Percentiles rank a stretch among this genome's conserved stretches.
Conservation (phyloP, 129 eudicot genomes). For the Glebionis coronaria region DNA sequence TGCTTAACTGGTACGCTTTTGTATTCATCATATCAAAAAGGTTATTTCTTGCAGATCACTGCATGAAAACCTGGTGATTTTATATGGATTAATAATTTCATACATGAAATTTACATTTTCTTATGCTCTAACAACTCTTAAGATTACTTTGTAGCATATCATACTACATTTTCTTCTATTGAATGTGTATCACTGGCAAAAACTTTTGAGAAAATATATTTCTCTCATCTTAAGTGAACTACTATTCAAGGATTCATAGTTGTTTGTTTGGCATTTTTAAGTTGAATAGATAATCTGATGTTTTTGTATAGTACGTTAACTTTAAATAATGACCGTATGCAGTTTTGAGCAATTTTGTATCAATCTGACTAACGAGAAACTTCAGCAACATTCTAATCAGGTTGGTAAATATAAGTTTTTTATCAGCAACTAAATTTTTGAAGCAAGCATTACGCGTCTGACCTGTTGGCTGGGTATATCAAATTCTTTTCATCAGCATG, state of each 20-base stretch:
- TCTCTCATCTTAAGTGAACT: too few relatives aligned
- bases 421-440: conserved; percentile 6
- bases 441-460: conserved; percentile 26
- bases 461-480: conserved; percentile 24
- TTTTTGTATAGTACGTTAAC: conserved; percentile 15
- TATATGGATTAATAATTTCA: neutral
- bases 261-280: too few relatives aligned
- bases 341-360: conserved; percentile 99
- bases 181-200: neutral
- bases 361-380: conserved; percentile 95
- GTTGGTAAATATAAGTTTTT: conserved; percentile 34
- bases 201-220: too few relatives aligned
- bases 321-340: conserved; percentile 33
- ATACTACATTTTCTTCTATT: neutral
- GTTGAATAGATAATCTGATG: conserved; percentile 7
- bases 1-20: conserved; percentile 96
- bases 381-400: conserved; percentile 99
- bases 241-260: too few relatives aligned
- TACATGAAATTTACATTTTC: conserved; percentile 3
- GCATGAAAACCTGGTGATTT: conserved; percentile 31
- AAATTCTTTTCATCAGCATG: conserved; percentile 65
- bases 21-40: conserved; percentile 43
- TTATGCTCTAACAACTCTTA: conserved; percentile 3
- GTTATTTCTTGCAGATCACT: conserved; percentile 45
- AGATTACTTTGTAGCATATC: conserved; percentile 21